Evolutionary conservation across 2,329 filamentous ascomycete genomes (phyloP).

Genomic region (Penicillium sp.): DNA sequence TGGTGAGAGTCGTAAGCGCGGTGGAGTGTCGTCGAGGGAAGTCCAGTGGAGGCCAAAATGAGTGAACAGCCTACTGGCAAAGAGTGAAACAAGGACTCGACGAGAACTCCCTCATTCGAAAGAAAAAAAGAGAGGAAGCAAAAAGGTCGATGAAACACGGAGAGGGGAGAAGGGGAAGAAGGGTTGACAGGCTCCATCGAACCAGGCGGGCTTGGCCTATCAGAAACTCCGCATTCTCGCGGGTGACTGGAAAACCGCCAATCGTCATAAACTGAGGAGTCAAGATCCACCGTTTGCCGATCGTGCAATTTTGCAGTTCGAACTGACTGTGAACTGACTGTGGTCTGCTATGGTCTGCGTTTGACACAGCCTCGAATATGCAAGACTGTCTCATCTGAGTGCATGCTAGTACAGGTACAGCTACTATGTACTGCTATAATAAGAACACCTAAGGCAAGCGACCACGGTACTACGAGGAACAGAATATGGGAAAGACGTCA

Average conservation of each 20-base stretch:
- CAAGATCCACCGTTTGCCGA: conserved; percentile 27
- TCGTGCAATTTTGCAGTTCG: conserved; percentile 7
- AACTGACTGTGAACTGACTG: too few species aligned
- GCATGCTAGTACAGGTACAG: neutral
- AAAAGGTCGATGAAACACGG: conserved; percentile 19
- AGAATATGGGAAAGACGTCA: too few species aligned
- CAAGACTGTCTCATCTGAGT: too few species aligned
- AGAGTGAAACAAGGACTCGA: neutral
- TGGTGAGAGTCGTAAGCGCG: neutral
- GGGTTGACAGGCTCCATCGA: conserved; percentile 18
- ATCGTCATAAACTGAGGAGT: conserved; percentile 25
- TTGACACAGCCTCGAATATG: too few species aligned
- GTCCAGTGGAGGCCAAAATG: neutral
- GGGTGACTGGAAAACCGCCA: conserved; percentile 14
- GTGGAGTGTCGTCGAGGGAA: neutral
- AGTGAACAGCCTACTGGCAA: neutral
- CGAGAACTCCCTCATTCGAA: neutral
- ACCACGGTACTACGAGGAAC: too few species aligned
- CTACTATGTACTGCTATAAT: too few species aligned
- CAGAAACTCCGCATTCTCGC: conserved; percentile 18
- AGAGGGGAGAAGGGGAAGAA: conserved; percentile 17
- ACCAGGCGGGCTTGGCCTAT: conserved; percentile 24
- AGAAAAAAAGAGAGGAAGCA: neutral
- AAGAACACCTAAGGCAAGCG: too few species aligned
- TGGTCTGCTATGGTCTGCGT: too few species aligned